Base-by-base conservation (phyloP, 2,329 filamentous ascomycete species). In the Fusarium chlamydosporum region DNA sequence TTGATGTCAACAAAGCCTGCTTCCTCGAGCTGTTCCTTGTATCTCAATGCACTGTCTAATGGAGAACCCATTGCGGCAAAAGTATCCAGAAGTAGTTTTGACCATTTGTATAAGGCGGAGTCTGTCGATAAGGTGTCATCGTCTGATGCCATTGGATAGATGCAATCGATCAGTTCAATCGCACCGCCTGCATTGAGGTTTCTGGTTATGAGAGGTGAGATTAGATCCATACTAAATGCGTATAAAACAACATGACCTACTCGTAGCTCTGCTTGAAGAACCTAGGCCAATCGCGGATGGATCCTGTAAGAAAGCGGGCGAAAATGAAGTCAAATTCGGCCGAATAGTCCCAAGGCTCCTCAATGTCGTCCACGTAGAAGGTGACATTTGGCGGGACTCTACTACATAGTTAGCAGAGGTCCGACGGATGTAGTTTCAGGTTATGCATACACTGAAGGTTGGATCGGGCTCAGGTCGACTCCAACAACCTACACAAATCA, bases 241-340 rank as follows among this genome's bases (percentile, higher is more conserved):
- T 7, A 3, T 7, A 0, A 1, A 0, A 9, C 5, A 4, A n/a
- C 7, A 4, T 35, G 3, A 0, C 4, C 4, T 35, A 12, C 62
- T 47, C 40, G 42, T 47, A 69, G 23, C 52, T 45, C 27, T 70
- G 35, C 1, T 38, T 46, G 8, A 69, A 65, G 41, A 66, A 69
- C n/a, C 52, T 65, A 8, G 67, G 56, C 67, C 67, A 69, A 15
- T 69, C 51, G 0, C 46, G 61, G 10, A 69, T 63, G 0, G 67
- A 69, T 0, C 67, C 65, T 1, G 67, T 69, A 1, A 65, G 43
- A 20, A 68, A 68, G n/a, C 66, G 61, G 1, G 53, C 38, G 18
- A 68, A 68, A 11, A 69, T 47, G 26, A 61, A 69, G 8, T 69
- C 66, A 11, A 69, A 69, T 1, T 58, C 61, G 11, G 20, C 38